Conservation (phyloP, 208 protist genomes). For the Crithidia expoeki region DNA sequence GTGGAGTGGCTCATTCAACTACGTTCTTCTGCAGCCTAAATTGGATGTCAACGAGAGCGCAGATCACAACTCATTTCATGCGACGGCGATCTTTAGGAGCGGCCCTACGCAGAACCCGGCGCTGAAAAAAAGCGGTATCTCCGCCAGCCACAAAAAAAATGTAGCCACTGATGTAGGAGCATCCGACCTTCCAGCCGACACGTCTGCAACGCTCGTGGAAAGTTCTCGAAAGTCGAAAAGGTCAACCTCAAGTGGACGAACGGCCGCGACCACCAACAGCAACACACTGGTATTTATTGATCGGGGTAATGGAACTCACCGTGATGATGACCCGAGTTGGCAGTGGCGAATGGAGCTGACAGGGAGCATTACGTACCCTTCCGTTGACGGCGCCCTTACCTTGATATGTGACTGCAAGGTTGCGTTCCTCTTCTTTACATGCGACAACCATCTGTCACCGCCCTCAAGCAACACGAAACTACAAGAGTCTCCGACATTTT, state of each 20-base stretch:
- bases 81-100: not conserved
- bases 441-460: not conserved
- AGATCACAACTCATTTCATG: not conserved
- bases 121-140: not conserved
- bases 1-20: slow-evolving; percentile 31
- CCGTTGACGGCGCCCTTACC: slow-evolving; percentile 25
- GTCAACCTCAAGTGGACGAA: not conserved
- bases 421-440: slow-evolving; percentile 18
- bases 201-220: not conserved
- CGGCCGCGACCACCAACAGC: not conserved
- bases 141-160: not conserved
- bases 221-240: not conserved
- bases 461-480: not conserved
- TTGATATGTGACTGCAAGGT: slow-evolving; percentile 22
- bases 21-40: slow-evolving; percentile 5
- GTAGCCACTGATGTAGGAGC: not conserved
- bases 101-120: not conserved
- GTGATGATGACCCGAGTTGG: not conserved
- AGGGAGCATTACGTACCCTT: slow-evolving; percentile 15
- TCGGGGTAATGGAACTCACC: not conserved
- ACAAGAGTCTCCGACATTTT: not conserved
- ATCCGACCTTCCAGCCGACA: not conserved
- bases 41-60: not conserved
- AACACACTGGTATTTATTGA: slow-evolving; percentile 8
- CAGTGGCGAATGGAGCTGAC: slow-evolving; percentile 17